A percentile compares a stretch with the other conserved stretches of the same genome.
Evolutionary conservation across 129 eudicot genomes (phyloP).

Genomic region (Cynara cardunculus): DNA sequence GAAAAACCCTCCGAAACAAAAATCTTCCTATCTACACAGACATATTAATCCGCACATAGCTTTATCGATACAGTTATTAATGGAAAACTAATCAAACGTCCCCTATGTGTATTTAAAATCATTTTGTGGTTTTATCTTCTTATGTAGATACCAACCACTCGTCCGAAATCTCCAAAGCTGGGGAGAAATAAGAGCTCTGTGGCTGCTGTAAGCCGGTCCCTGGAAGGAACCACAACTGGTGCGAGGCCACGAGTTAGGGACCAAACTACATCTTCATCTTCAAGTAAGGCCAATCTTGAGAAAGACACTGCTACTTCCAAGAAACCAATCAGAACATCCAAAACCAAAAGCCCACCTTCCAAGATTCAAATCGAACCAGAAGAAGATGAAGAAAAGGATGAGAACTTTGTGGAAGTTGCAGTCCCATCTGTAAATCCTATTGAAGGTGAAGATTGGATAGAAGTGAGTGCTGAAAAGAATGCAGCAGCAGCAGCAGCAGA

Average conservation of each 20-base stretch:
- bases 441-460: conserved; percentile 26
- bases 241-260: conserved; percentile 6
- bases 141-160: conserved; percentile 24
- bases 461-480: conserved; percentile 17
- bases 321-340: conserved; percentile 3
- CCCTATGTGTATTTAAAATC: not conserved
- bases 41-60: no score
- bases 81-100: no score
- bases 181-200: conserved; percentile 33
- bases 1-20: no score
- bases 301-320: conserved; percentile 18
- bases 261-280: not conserved
- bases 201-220: conserved; percentile 18
- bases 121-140: not conserved
- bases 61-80: no score
- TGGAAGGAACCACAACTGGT: not conserved
- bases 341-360: conserved; percentile 11
- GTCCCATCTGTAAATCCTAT: conserved; percentile 16
- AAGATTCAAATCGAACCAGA: conserved; percentile 20
- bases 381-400: conserved; percentile 22
- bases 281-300: conserved; percentile 7
- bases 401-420: conserved; percentile 15
- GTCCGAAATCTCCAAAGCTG: conserved; percentile 40
- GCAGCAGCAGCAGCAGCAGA: conserved; percentile 14
- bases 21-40: no score